Evolutionary conservation across 2,329 filamentous ascomycete genomes (phyloP), one percentile per base, ranked within the genome.

Genomic region (Gaeumannomyces sp.): DNA sequence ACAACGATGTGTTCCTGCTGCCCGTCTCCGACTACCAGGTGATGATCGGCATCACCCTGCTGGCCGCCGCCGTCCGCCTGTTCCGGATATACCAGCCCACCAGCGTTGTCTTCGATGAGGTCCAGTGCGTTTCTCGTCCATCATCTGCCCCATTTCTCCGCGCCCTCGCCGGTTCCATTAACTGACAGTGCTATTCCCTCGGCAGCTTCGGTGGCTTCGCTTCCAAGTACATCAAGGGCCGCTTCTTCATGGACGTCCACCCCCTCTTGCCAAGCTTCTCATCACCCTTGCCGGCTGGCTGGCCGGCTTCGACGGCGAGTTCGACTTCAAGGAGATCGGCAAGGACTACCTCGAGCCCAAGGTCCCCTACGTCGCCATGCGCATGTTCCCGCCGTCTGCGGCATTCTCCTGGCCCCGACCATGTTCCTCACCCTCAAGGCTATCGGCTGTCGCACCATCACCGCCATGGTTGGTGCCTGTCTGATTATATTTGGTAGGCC

Each of bases 241-340:
- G 85, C 76, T 99, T 99, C 85, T 99, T 99, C 78, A 99, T 99
- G 95, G 95, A 99, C 76, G 95, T 99, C n/a, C 95, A 99, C 76
- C 95, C 95, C 95, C 95, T 60, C 84, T 99, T 67, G 95, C 95
- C 70, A 99, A 99, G 82, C 87, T 99, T 75, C 88, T 99, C 70
- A 94, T 99, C 73, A 96, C 95, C 63, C 86, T 99, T 67, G 93
- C 93, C 68, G 95, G 94, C 71, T 99, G 91, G 89, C 79, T 97
- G 68, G 95, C 93, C 72, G 95, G 95, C 64, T 99, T 98, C 76
- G 86, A 97, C 74, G 95, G 95, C 69, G 84, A 92, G 68, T 99
- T 99, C 76, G 95, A 98, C 77, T 99, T 99, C 83, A 99, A 98
- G 82, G 93, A 99, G 71, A 99, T 99, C 78, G 95, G 95, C 77